phyloP scores from a whole-genome alignment of 2,329 filamentous ascomycete genomes.

The Lojkania enalia region DNA sequence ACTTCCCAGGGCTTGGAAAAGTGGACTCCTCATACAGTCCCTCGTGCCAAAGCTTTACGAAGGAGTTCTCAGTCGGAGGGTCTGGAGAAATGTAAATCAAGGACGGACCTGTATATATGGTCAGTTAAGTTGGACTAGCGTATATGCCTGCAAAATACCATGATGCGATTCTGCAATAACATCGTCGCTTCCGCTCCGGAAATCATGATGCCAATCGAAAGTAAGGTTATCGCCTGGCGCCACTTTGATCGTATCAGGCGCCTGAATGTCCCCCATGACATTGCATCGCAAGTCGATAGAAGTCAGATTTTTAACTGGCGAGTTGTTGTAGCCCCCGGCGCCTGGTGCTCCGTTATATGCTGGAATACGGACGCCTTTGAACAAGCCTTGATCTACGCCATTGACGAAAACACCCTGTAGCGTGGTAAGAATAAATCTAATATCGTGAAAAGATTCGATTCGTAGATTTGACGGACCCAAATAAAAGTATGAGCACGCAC shows the following conservation, averaged over 20 bases:
- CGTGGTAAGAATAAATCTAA: conserved; percentile 9
- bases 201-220: conserved; percentile 47
- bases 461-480: conserved; percentile 26
- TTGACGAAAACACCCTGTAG: conserved; percentile 39
- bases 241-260: conserved; percentile 41
- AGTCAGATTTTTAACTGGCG: conserved; percentile 45
- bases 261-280: conserved; percentile 44
- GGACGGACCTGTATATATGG: too few relatives aligned
- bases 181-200: conserved; percentile 41
- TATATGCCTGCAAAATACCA: too few relatives aligned
- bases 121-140: too few relatives aligned
- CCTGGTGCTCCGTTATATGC: conserved; percentile 42
- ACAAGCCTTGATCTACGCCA: conserved; percentile 34
- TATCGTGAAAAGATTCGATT: background rate
- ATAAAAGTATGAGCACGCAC: conserved; percentile 33
- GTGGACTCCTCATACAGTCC: conserved; percentile 39
- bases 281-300: conserved; percentile 48
- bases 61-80: conserved; percentile 42
- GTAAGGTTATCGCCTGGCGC: conserved; percentile 45
- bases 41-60: conserved; percentile 47
- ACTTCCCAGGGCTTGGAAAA: conserved; percentile 41
- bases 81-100: conserved; percentile 49
- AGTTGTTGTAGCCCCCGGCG: conserved; percentile 44
- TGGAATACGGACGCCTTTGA: conserved; percentile 33
- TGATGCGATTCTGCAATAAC: conserved; percentile 32